Percentiles rank a stretch among this genome's conserved stretches.
Conservation (phyloP, 2,329 filamentous ascomycete genomes). For the Pseudogymnoascus sp. region DNA sequence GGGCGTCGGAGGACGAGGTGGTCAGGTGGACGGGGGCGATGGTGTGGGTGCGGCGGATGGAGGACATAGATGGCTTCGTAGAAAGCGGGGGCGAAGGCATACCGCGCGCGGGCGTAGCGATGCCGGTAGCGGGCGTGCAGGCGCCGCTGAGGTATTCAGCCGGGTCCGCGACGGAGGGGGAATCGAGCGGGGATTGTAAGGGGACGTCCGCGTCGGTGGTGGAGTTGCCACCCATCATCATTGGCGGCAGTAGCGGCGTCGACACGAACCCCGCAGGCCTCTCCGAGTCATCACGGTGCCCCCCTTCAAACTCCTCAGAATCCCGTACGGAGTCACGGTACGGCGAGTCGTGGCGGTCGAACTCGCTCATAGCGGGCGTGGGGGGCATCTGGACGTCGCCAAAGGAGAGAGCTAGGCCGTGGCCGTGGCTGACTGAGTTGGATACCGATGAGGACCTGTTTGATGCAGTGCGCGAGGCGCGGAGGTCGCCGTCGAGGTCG, state of each 20-base stretch:
- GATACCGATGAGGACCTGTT: constrained; percentile 75
- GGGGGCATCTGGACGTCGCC: constrained; percentile 46
- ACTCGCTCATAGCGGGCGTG: constrained; percentile 55
- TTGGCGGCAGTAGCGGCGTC: constrained; percentile 77
- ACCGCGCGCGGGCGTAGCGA: constrained; percentile 32
- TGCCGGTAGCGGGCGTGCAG: constrained; percentile 28
- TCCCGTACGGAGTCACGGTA: constrained; percentile 10
- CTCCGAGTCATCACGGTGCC: constrained; percentile 40
- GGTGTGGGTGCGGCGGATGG: constrained; percentile 46
- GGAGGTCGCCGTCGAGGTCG: constrained; percentile 20
- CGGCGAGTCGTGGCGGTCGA: constrained; percentile 46
- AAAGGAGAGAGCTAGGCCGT: constrained; percentile 18
- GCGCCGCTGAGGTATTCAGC: not conserved
- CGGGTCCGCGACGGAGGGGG: constrained; percentile 63
- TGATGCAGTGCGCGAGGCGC: constrained; percentile 52
- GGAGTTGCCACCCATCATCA: constrained; percentile 48
- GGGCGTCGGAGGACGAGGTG: constrained; percentile 44
- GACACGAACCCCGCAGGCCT: constrained; percentile 58
- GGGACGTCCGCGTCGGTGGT: constrained; percentile 41
- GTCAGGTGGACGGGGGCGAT: constrained; percentile 37
- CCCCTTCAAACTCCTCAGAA: constrained; percentile 39
- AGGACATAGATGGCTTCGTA: constrained; percentile 66
- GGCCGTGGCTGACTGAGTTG: constrained; percentile 37
- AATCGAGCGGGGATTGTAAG: constrained; percentile 75
- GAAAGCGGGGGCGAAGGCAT: constrained; percentile 65